A percentile compares a stretch with the other conserved stretches of the same genome.
Evolutionary conservation across 108 stramenopile species (phyloP).

Genomic region (Cyclotella choctawhatcheeana): DNA sequence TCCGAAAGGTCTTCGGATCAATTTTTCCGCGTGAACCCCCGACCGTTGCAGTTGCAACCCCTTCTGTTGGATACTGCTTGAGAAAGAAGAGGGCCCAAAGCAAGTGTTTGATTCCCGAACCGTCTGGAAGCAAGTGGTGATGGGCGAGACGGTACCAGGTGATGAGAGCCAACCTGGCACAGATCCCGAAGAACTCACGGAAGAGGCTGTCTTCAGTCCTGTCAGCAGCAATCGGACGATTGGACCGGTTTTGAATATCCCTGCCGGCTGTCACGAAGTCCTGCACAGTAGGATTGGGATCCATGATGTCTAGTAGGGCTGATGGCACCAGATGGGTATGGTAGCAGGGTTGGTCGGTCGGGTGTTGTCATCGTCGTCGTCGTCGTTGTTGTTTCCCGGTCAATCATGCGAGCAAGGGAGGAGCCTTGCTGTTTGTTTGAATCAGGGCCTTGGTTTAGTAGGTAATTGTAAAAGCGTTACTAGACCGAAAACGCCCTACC

Average conservation of each 20-base stretch:
- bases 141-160: background rate
- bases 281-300: background rate
- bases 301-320: no score
- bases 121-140: background rate
- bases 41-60: background rate
- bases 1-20: slow-evolving; percentile 27
- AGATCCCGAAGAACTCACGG: background rate
- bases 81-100: slow-evolving; percentile 18
- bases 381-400: no score
- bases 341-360: no score
- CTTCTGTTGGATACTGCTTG: slow-evolving; percentile 4
- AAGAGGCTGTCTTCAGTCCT: background rate
- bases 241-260: slow-evolving; percentile 1
- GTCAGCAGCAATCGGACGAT: background rate
- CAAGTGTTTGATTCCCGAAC: background rate
- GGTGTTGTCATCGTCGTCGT: no score
- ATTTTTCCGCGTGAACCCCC: slow-evolving; percentile 15
- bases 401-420: no score
- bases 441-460: no score
- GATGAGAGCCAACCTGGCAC: background rate
- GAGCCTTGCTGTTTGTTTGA: no score
- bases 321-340: no score
- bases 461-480: no score
- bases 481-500: no score
- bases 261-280: background rate